phyloP scores from a whole-genome alignment of 352 stramenopile species.

The Globisporangium orthogonon region DNA sequence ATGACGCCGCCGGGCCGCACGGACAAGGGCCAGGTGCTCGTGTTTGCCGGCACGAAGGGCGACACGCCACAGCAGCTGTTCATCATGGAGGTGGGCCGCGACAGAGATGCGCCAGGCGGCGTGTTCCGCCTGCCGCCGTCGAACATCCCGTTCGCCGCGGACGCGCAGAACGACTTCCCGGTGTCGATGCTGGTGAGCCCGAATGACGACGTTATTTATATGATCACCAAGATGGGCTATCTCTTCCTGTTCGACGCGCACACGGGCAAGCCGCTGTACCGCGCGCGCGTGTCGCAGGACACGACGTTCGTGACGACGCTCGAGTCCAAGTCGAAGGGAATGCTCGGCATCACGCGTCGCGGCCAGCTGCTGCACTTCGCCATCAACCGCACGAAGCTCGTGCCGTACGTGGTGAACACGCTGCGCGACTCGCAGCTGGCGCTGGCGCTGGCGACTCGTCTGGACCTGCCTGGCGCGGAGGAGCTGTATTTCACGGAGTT shows the following conservation, averaged over 20 bases:
- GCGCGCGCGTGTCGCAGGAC: slow-evolving; percentile 95
- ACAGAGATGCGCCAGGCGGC: slow-evolving; percentile 92
- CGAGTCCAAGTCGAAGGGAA: slow-evolving; percentile 91
- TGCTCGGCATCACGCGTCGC: slow-evolving; percentile 97
- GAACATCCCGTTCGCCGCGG: slow-evolving; percentile 94
- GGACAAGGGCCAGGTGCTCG: slow-evolving; percentile 86
- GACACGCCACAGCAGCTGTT: slow-evolving; percentile 87
- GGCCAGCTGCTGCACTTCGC: slow-evolving; percentile 96
- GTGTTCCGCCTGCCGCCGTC: slow-evolving; percentile 93
- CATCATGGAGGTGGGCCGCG: slow-evolving; percentile 98
- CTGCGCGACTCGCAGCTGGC: slow-evolving; percentile 96
- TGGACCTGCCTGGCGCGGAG: slow-evolving; percentile 97
- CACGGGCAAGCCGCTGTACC: slow-evolving; percentile 97
- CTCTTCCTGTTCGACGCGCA: slow-evolving; percentile 99
- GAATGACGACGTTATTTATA: slow-evolving; percentile 94
- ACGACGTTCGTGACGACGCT: slow-evolving; percentile 96
- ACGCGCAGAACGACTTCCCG: slow-evolving; percentile 97
- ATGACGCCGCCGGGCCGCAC: slow-evolving; percentile 94
- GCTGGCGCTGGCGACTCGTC: slow-evolving; percentile 92
- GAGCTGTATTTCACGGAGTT: slow-evolving; percentile 99
- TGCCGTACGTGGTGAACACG: slow-evolving; percentile 98
- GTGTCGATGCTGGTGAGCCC: slow-evolving; percentile 94
- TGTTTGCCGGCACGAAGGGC: slow-evolving; percentile 83
- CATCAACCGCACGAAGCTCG: slow-evolving; percentile 96
- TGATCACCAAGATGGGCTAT: slow-evolving; percentile 99